Evolutionary conservation across 176 grass and related monocot genomes (phyloP), one percentile per base, ranked within the genome.

Genomic region (Aegilops umbellulata): DNA sequence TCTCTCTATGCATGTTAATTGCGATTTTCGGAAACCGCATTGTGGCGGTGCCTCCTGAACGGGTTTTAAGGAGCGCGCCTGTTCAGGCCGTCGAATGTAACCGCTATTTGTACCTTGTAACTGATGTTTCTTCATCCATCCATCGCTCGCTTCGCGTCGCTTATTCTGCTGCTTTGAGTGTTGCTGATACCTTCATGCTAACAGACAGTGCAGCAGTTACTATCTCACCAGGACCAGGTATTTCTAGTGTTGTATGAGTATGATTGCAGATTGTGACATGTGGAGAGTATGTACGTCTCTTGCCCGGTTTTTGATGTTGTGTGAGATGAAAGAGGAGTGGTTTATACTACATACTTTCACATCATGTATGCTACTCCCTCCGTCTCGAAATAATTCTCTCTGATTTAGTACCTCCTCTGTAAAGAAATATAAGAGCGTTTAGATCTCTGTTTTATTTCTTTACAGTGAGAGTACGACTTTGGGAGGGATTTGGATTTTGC

Each of bases 81-180:
- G 82, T 29, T 78, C 73, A 7, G 86, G 51, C 64, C 71, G 41
- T 20, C 74, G 51, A 41, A 10, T 90, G 66, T 83, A 58, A 71
- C 68, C 24, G 27, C 68, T 78, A 63, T 20, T 10, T 78, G 79
- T 83, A 73, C 84, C 76, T 49, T 78, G 32, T 83, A 87, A 87
- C 24, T 65, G 57, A 73, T 83, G 75, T 24, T 79, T 78, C 79
- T 81, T 63, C 31, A 42, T 85, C 10, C 39, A 79, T 39, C 11
- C 4, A 30, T 75, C 42, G 2, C 17, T 58, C 7, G 19, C 7
- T 7, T 3, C 31, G 36, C 69, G 7, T 24, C 5, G 42, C 41
- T 44, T 86, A 22, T 49, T 73, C 58, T 38, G 30, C 53, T 57
- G 55, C 25, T 76, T 3, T 0, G 3, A 65, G 39, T 34, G 17